A percentile compares a stretch with the other conserved stretches of the same genome.
phyloP scores from a whole-genome alignment of 768 basidiomycete genomes.

The Ramaria sp. region DNA sequence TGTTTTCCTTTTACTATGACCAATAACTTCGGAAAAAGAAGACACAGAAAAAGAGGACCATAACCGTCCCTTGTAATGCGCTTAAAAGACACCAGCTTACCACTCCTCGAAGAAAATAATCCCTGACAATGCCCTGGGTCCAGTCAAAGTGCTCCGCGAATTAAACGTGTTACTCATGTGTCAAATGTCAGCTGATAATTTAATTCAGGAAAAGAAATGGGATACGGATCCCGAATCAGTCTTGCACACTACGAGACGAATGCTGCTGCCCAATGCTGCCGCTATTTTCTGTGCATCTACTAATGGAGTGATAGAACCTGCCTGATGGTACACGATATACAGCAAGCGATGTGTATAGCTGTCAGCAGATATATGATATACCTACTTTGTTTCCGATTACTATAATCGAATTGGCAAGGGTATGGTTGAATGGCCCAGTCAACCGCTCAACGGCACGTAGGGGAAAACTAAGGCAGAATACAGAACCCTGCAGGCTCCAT shows the following conservation, averaged over 20 bases:
- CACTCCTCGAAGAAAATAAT: no score
- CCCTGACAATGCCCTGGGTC: no score
- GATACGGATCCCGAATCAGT: constrained; percentile 19
- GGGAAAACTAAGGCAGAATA: constrained; percentile 17
- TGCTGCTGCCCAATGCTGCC: constrained; percentile 15
- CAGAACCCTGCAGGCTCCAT: constrained; percentile 1
- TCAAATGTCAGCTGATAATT: no score
- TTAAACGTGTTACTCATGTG: no score
- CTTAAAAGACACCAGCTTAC: no score
- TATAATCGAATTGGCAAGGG: constrained; percentile 11
- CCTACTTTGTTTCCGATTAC: constrained; percentile 14
- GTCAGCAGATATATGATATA: neutral
- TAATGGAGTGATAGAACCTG: constrained; percentile 19
- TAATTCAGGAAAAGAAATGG: no score
- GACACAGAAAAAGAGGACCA: no score
- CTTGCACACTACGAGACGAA: constrained; percentile 18
- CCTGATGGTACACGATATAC: constrained; percentile 6
- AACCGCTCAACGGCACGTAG: constrained; percentile 11
- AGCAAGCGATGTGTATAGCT: constrained; percentile 6
- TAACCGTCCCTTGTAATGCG: no score
- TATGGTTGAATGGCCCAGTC: constrained; percentile 15
- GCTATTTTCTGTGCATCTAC: constrained; percentile 15
- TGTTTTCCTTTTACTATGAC: no score
- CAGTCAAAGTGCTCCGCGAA: no score
- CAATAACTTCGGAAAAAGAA: no score